Evolutionary conservation across 805 yeast genomes (phyloP), one percentile per base, ranked within the genome.

Genomic region (Schwanniomyces yamadae): DNA sequence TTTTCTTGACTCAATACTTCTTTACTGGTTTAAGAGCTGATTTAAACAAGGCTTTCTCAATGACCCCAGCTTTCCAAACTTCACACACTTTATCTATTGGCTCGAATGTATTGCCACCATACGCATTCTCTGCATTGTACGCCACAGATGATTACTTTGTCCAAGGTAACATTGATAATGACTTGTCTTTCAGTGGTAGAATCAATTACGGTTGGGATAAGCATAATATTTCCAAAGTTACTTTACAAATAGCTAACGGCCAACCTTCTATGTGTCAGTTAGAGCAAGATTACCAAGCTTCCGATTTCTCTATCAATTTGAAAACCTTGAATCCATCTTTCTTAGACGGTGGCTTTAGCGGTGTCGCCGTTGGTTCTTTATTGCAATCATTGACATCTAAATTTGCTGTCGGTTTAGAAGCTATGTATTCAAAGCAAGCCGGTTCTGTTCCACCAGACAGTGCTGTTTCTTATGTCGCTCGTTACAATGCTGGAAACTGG

Each of bases 21-120:
- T 91, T 91, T 75, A 83, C 95, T 25, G 99, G 99, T 41, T 76
- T 93, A 56, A 84, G 96, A 61, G 99, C 98, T 39, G 99, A 93
- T 64, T 77, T 93, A 53, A 85, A 87, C 70, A 91, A 91, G 75
- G 87, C 90, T 10, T 88, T 93, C 58, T 69, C 84, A 46, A 76
- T 90, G 75, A 82, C 81, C 66, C 99, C 99, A 40, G 90, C 87
- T 40, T 93, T 93, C 83, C 98, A 93, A 75, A 85, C 95, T 40
- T 84, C 96, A 45, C 99, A 93, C 62, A 83, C 96, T 42, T 84
- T 93, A 57, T 75, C 95, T 25, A 72, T 87, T 49, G 98, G 98
- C 32, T 84, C 95, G 39, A 80, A 82, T 47, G 77, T 79, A 31
- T 73, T 86, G 63, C 96, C 96, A 34, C 83, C 93, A 47, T 93